phyloP scores from a whole-genome alignment of 2,329 filamentous ascomycete species.

The Xylaria multiplex region DNA sequence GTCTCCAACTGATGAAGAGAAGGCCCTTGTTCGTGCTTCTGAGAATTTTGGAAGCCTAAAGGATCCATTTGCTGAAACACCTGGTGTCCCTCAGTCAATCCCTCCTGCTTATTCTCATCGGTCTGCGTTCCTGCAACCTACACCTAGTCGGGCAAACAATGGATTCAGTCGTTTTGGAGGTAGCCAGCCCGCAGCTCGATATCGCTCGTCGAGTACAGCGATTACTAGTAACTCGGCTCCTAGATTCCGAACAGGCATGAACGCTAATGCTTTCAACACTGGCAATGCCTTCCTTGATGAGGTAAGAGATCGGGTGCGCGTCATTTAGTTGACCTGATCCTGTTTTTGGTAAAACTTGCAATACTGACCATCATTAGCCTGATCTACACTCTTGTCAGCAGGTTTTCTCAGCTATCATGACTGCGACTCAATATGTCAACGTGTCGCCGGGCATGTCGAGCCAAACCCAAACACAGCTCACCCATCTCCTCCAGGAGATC shows the following conservation, averaged over 20 bases:
- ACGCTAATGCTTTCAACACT: slow-evolving; percentile 11
- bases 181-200: slow-evolving; percentile 11
- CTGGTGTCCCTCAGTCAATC: slow-evolving; percentile 34
- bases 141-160: slow-evolving; percentile 27
- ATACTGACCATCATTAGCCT: slow-evolving; percentile 16
- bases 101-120: slow-evolving; percentile 28
- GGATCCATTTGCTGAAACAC: slow-evolving; percentile 36
- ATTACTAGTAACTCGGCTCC: slow-evolving; percentile 12
- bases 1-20: slow-evolving; percentile 38
- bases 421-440: slow-evolving; percentile 39
- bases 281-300: slow-evolving; percentile 10
- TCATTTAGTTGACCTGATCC: background rate
- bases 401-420: slow-evolving; percentile 35
- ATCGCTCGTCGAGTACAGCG: slow-evolving; percentile 21
- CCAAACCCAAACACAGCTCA: slow-evolving; percentile 34
- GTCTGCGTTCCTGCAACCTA: slow-evolving; percentile 23
- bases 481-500: slow-evolving; percentile 38
- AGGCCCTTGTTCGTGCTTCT: slow-evolving; percentile 41
- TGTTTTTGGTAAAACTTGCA: background rate
- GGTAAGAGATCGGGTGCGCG: slow-evolving; percentile 7
- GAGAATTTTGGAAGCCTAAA: slow-evolving; percentile 33
- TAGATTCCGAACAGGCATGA: slow-evolving; percentile 19
- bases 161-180: slow-evolving; percentile 15
- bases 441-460: slow-evolving; percentile 38
- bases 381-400: slow-evolving; percentile 23